Base-by-base conservation (phyloP, 768 basidiomycete species). In the Dioszegia hungarica region DNA sequence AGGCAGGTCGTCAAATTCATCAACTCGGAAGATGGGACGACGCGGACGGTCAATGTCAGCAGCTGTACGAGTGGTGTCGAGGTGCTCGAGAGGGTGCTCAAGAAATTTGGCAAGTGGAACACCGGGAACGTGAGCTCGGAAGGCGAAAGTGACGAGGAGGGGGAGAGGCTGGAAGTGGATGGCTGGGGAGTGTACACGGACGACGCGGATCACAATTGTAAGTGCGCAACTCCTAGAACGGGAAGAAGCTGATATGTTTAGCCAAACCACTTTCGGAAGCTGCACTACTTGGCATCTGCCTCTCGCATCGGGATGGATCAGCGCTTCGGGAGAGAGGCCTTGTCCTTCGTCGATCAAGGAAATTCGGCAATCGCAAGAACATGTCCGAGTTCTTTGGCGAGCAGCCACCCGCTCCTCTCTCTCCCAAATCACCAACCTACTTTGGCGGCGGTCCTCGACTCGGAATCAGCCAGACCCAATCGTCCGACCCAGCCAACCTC, bases 121-220 rank as follows among this genome's bases (percentile, higher is more conserved):
- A 56, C 59, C n/a, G 64, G 60, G 8, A 43, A 63, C 2, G 78
- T 62, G 12, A 51, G 31, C 22, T 67, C 75, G 28, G 80, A 82
- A 36, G 81, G 82, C n/a, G 84, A 84, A 56, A 84, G 81, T 0
- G 85, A 85, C 31, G 71, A 68, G 17, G 86, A 89, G 28, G 86
- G 86, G 0, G 72, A 70, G 15, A 86, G 85, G 0, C 79, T 94
- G 14, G 83, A 82, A 51, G 85, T 95, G 1, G 90, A 92, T 63
- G 90, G 91, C 1, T 95, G 90, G 90, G 88, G 84, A 27, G 86
- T 90, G 0, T 94, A 83, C 73, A 78, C 88, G 22, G 87, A 88
- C 69, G 87, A 88, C 70, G 82, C 80, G 11, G 72, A 68, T 28
- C 64, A 59, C 4, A 77, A 78, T 3, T 59, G 82, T 77, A 46